Base-by-base conservation (phyloP, 2,329 filamentous ascomycete species). In the Chaetomium sp. region DNA sequence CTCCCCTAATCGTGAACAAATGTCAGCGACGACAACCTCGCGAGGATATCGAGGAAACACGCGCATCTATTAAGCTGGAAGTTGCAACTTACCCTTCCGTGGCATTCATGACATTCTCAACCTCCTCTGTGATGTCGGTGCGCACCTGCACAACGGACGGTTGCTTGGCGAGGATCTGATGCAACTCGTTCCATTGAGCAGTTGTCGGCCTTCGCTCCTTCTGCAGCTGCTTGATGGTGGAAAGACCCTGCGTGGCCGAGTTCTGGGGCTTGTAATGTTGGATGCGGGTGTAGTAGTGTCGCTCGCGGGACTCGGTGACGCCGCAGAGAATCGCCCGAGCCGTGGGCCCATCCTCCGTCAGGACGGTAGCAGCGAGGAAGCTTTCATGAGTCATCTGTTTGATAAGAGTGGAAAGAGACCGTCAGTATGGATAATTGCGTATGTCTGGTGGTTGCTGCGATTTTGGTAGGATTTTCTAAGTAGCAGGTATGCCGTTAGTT, bases 251-350 rank as follows among this genome's bases (percentile, higher is more conserved):
- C 61, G 66, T 57, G 10, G 25, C 56, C 25, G 35, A 27, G 47
- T 70, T 64, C 55, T 65, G 62, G 53, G 69, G 67, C 33, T 67
- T 49, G 55, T 68, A 87, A 72, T 83, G 84, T 57, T 87, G 77
- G 9, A 86, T 80, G 19, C 84, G 81, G 47, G 81, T 79, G 25
- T 84, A 67, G 2, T 78, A 77, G 63, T 81, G 78, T 69, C 70
- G 81, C 84, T 65, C 83, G 71, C 86, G 82, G 84, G 87, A 87
- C 70, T 81, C 85, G 56, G 82, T 85, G 67, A 86, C 78, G 21
- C 86, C 86, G 64, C 83, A 79, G 7, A 89, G 75, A 10, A 89
- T 78, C 1, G 82, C 79, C 81, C 82, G 64, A 76, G 79, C 57
- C 42, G 77, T 74, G 42, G 84, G 77, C 69, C 86, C 83, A 65